Base-by-base conservation (phyloP, 2,329 filamentous ascomycete genomes). In the Cladophialophora exuberans region DNA sequence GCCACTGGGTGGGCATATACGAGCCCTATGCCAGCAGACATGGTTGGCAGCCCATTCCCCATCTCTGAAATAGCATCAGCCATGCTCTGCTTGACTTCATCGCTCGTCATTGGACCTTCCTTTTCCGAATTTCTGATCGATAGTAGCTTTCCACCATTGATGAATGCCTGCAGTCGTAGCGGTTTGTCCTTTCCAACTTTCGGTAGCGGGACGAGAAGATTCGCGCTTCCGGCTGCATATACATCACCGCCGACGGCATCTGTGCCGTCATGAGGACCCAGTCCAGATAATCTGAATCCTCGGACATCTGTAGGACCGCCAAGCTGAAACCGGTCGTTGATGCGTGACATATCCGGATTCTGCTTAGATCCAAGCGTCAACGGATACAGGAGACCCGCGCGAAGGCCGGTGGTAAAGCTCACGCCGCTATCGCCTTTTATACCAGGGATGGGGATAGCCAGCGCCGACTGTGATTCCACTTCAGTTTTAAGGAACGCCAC, bases 401-500 rank as follows among this genome's bases (percentile, higher is more conserved):
- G 83, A 52, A 97, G 76, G 11, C 92, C 89, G 13, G 84, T 89
- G 3, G 89, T 93, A 52, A 99, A 79, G 9, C 89, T 93, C 52
- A 96, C 80, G 22, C 92, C 90, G 35, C 86, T 90, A 56, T 84
- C 80, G 22, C 84, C 84, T 61, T 79, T 73, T n/a, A 86, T 70
- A 1, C 86, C 85, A 0, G 88, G 88, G 11, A 94, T 74, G 0
- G 85, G 79, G 18, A 97, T 78, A 0, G 92, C 86, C 1, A 93
- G 57, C 2, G 90, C 90, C 52, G 84, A 84, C 59, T 90, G 85
- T 1, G 90, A 78, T 71, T 97, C 93, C 13, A 93, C 66, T 70
- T 97, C 92, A n/a, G 86, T 85, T 74, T 96, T 99, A 71, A 85
- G 90, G 72, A 97, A 97, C n/a, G 88, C 86, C 1, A 96, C 91